A percentile compares a stretch with the other conserved stretches of the same genome.
phyloP scores from a whole-genome alignment of 345 rosid species.

The Camelina sativa region DNA sequence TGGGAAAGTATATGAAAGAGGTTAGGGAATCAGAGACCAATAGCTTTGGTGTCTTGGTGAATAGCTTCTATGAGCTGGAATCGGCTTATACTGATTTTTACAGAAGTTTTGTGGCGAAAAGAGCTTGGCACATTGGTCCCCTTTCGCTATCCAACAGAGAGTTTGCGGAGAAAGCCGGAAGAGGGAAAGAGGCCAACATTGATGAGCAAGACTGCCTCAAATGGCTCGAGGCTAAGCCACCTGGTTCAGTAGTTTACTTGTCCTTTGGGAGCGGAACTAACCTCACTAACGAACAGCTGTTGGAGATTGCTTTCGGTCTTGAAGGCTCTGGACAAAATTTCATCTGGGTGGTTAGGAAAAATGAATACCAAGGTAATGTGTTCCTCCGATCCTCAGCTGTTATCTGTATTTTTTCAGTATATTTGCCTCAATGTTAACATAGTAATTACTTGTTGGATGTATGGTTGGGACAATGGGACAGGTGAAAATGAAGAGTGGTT shows the following conservation, averaged over 20 bases:
- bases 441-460: not conserved
- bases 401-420: too few relatives aligned
- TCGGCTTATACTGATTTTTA: conserved; percentile 57
- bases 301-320: conserved; percentile 52
- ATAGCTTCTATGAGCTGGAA: conserved; percentile 79
- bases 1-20: conserved; percentile 32
- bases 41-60: conserved; percentile 68
- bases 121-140: conserved; percentile 51
- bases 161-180: conserved; percentile 38
- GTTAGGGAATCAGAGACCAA: conserved; percentile 47
- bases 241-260: conserved; percentile 48
- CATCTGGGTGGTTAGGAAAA: conserved; percentile 56
- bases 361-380: conserved; percentile 21
- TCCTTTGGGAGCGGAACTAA: conserved; percentile 52
- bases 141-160: conserved; percentile 45
- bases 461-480: not conserved
- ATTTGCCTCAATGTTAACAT: too few relatives aligned
- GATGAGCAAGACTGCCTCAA: conserved; percentile 49
- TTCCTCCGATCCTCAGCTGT: too few relatives aligned
- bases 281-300: conserved; percentile 43
- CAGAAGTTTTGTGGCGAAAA: conserved; percentile 48
- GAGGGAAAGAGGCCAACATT: conserved; percentile 45
- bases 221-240: conserved; percentile 48
- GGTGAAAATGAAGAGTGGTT: conserved; percentile 49
- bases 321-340: conserved; percentile 50